Evolutionary conservation across 768 basidiomycete species (phyloP).

Genomic region (Zangia roseola): DNA sequence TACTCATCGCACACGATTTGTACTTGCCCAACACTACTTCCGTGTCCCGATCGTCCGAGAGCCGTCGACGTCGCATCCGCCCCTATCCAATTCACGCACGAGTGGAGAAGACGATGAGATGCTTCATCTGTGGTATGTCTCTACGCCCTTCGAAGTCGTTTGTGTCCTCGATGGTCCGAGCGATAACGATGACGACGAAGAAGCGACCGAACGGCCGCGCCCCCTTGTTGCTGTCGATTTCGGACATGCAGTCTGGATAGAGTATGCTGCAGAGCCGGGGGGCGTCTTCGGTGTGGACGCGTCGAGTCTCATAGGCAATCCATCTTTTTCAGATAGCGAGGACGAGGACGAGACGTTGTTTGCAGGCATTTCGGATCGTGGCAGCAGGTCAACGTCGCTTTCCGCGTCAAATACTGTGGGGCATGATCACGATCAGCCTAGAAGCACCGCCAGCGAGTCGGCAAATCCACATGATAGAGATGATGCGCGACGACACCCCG

Average conservation of each 20-base stretch:
- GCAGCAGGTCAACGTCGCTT: background rate
- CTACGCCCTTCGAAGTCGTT: conserved; percentile 69
- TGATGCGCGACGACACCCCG: conserved; percentile 28
- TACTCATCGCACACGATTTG: conserved; percentile 58
- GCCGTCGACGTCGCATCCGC: conserved; percentile 10
- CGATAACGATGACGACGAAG: conserved; percentile 34
- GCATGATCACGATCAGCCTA: background rate
- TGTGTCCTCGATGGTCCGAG: conserved; percentile 51
- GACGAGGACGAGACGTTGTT: conserved; percentile 17
- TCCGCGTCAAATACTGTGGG: conserved; percentile 4
- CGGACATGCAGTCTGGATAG: conserved; percentile 84
- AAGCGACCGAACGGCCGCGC: conserved; percentile 48
- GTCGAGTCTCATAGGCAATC: conserved; percentile 30
- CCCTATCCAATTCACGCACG: background rate
- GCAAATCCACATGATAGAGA: conserved; percentile 17
- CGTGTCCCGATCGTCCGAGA: conserved; percentile 53
- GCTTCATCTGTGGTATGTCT: conserved; percentile 71
- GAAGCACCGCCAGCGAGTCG: conserved; percentile 5
- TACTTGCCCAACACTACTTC: conserved; percentile 76
- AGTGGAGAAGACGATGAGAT: conserved; percentile 45
- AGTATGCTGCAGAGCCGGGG: conserved; percentile 43
- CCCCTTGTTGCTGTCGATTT: conserved; percentile 84
- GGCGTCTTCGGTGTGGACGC: conserved; percentile 29
- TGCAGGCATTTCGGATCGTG: conserved; percentile 10
- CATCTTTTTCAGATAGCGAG: conserved; percentile 23